These are phyloP conservation scores for Malassezia sympodialis DNA, from an alignment of 1,284 basidiomycete genomes.

Conservation along the genomic window DNA sequence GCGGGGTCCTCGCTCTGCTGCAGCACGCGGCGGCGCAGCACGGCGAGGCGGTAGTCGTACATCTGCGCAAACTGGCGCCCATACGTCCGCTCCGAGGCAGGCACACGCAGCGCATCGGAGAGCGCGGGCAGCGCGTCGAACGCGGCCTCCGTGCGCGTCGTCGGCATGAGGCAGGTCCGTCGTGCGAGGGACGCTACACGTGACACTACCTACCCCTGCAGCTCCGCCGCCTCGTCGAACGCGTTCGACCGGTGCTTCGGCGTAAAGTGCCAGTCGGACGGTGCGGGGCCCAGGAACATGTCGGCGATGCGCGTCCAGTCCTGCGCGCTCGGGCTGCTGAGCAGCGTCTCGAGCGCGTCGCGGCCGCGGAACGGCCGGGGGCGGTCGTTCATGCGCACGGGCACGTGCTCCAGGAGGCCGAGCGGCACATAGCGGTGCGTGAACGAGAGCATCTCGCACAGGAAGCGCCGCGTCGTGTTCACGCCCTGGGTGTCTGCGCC, in stretches of 20 bases:
- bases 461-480: slow-evolving; percentile 82
- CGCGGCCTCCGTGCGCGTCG: neutral
- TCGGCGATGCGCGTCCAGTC: slow-evolving; percentile 93
- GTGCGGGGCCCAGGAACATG: slow-evolving; percentile 74
- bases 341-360: slow-evolving; percentile 68
- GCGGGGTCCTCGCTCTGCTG: neutral
- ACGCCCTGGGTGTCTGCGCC: slow-evolving; percentile 57
- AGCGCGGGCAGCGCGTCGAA: slow-evolving; percentile 19
- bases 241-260: slow-evolving; percentile 46
- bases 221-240: slow-evolving; percentile 17
- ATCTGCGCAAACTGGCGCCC: slow-evolving; percentile 40
- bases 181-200: neutral
- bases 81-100: slow-evolving; percentile 33
- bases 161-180: neutral
- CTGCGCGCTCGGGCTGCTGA: slow-evolving; percentile 67
- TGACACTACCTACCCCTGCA: slow-evolving; percentile 5
- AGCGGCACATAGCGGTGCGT: slow-evolving; percentile 89
- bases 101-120: slow-evolving; percentile 26
- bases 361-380: slow-evolving; percentile 75
- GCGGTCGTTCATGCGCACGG: slow-evolving; percentile 75
- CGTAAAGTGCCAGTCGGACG: slow-evolving; percentile 56
- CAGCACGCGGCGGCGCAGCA: slow-evolving; percentile 36
- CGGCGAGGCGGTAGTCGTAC: slow-evolving; percentile 45
- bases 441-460: slow-evolving; percentile 89
- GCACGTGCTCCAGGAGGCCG: slow-evolving; percentile 76